Percentiles rank a stretch among this genome's conserved stretches.
These are phyloP conservation scores for Chiua sp. DNA, from an alignment of 1,284 basidiomycete species.

Conservation along the genomic window DNA sequence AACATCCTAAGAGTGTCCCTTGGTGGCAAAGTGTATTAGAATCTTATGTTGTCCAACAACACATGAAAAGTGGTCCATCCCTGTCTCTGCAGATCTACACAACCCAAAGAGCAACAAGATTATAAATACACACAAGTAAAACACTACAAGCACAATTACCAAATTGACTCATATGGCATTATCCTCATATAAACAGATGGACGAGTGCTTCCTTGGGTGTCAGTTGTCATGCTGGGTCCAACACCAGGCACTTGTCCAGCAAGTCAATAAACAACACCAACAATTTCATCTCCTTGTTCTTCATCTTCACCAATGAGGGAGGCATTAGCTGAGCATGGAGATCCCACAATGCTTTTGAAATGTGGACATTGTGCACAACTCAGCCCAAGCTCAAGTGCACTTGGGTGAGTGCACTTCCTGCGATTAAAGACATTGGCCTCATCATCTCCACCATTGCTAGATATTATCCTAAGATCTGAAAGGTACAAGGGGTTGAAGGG, in stretches of 20 bases:
- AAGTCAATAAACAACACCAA: conserved; percentile 89
- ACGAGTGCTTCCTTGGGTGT: conserved; percentile 87
- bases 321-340: conserved; percentile 86
- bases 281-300: conserved; percentile 88
- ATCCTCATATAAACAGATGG: conserved; percentile 87
- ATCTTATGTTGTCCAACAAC: too few species aligned
- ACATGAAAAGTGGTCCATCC: background rate
- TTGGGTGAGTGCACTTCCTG: too few species aligned
- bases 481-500: too few species aligned
- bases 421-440: too few species aligned
- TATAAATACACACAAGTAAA: conserved; percentile 35
- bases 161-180: conserved; percentile 20
- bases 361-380: conserved; percentile 80
- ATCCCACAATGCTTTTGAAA: conserved; percentile 86
- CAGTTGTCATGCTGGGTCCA: conserved; percentile 84
- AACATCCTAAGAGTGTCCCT: too few species aligned
- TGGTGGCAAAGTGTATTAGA: too few species aligned
- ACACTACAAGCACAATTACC: conserved; percentile 24
- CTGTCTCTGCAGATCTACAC: too few species aligned
- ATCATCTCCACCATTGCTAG: too few species aligned
- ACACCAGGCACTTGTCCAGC: conserved; percentile 87
- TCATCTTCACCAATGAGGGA: conserved; percentile 74
- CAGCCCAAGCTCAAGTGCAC: too few species aligned
- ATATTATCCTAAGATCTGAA: too few species aligned
- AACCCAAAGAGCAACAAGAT: background rate